Evolutionary conservation across 805 yeast genomes (phyloP).

Genomic region (Yamadazyma nakazawae): DNA sequence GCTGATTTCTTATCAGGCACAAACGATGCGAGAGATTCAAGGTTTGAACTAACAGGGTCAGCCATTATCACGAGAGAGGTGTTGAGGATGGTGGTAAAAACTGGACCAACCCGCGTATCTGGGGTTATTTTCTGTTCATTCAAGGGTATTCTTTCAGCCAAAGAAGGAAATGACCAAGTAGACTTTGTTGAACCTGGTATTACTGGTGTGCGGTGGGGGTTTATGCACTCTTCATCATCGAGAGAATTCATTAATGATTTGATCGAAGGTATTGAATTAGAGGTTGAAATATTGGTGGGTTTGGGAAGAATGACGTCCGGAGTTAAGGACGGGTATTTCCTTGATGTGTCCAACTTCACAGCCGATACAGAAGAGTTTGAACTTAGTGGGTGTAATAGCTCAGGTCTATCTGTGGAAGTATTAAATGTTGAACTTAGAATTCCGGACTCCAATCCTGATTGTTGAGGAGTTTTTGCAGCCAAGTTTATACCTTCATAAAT

Average conservation of each 20-base stretch:
- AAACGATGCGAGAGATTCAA: conserved; percentile 4
- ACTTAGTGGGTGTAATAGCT: too few species aligned
- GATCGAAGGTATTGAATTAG: background rate
- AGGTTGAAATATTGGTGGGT: background rate
- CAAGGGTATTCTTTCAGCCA: background rate
- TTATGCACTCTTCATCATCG: background rate
- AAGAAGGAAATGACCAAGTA: too few species aligned
- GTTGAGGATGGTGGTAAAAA: conserved; percentile 9
- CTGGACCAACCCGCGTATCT: conserved; percentile 7
- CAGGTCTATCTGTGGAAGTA: too few species aligned
- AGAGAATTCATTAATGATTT: background rate
- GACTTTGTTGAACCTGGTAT: background rate
- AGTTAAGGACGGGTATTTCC: background rate
- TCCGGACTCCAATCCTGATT: background rate
- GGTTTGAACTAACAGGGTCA: background rate
- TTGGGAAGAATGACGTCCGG: background rate
- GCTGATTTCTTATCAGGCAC: conserved; percentile 10
- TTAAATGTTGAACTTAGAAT: background rate
- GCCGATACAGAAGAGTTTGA: background rate
- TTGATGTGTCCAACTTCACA: background rate
- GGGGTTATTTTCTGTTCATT: background rate
- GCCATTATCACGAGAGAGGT: conserved; percentile 7
- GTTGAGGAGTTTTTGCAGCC: background rate
- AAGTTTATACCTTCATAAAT: background rate
- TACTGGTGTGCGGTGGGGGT: too few species aligned